Evolutionary conservation across 2,329 filamentous ascomycete genomes (phyloP).

Genomic region (Dothistroma pini): DNA sequence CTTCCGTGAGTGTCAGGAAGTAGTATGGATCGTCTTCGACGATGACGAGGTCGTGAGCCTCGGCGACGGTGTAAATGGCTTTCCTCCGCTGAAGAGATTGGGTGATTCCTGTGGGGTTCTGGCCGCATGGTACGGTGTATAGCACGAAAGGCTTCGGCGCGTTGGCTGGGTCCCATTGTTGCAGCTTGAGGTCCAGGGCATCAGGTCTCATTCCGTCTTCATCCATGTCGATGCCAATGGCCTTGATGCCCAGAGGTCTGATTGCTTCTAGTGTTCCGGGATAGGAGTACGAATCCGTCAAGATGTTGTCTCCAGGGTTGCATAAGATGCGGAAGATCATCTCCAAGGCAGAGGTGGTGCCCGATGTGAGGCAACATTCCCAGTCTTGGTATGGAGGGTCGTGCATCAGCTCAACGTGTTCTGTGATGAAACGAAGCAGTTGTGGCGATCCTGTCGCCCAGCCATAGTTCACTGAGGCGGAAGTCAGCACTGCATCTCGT

Average conservation of each 20-base stretch:
- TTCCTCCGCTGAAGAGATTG: slow-evolving; percentile 64
- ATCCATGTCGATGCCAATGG: slow-evolving; percentile 62
- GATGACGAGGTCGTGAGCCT: slow-evolving; percentile 81
- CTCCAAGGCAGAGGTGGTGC: slow-evolving; percentile 82
- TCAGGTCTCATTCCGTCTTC: slow-evolving; percentile 60
- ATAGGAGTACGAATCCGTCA: slow-evolving; percentile 92
- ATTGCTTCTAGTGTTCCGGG: slow-evolving; percentile 69
- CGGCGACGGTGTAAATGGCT: slow-evolving; percentile 71
- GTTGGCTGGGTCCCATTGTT: slow-evolving; percentile 61
- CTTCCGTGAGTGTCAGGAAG: slow-evolving; percentile 83
- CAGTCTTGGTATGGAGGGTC: slow-evolving; percentile 87
- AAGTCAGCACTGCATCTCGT: background rate
- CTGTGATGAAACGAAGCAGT: slow-evolving; percentile 83
- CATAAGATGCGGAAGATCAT: slow-evolving; percentile 80
- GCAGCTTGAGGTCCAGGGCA: slow-evolving; percentile 59
- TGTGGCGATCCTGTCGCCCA: slow-evolving; percentile 83
- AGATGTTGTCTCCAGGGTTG: slow-evolving; percentile 67
- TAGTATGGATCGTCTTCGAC: slow-evolving; percentile 95
- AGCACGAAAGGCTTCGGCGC: slow-evolving; percentile 63
- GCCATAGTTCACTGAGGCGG: slow-evolving; percentile 78
- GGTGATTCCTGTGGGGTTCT: slow-evolving; percentile 88
- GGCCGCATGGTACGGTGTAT: slow-evolving; percentile 74
- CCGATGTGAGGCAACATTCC: slow-evolving; percentile 77
- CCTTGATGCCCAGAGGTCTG: slow-evolving; percentile 58
- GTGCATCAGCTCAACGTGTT: slow-evolving; percentile 91